Evolutionary conservation across 208 protist species (phyloP).

Genomic region (Trypanosoma scelopori): DNA sequence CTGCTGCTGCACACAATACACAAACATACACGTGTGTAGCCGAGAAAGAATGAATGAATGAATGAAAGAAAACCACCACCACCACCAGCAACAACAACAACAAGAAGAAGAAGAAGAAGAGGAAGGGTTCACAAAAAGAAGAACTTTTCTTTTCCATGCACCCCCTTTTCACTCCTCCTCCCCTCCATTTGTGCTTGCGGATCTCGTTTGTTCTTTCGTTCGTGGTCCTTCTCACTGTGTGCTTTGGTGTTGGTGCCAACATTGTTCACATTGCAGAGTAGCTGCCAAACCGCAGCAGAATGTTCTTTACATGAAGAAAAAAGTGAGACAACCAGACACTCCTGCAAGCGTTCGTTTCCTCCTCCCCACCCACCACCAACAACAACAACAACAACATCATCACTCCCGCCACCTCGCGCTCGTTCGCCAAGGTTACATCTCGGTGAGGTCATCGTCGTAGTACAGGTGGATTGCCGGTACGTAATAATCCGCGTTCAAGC

Average conservation of each 20-base stretch:
- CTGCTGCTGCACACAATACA: too few relatives aligned
- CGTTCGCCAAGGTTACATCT: conserved; percentile 39
- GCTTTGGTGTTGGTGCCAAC: background rate
- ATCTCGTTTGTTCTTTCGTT: too few relatives aligned
- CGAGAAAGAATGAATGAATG: too few relatives aligned
- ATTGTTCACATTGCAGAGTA: conserved; percentile 2
- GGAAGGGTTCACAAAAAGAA: too few relatives aligned
- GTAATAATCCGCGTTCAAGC: conserved; percentile 91
- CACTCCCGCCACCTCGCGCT: conserved; percentile 8
- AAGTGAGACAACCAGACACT: background rate
- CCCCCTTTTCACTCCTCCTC: background rate
- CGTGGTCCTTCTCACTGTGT: too few relatives aligned
- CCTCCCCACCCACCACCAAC: background rate
- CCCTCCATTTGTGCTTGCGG: too few relatives aligned
- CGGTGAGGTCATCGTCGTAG: conserved; percentile 94
- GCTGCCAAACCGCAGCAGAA: conserved; percentile 7
- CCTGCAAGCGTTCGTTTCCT: background rate
- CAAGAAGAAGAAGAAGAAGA: too few relatives aligned
- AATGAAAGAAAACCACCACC: too few relatives aligned
- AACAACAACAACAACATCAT: background rate
- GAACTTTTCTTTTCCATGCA: too few relatives aligned
- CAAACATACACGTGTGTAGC: too few relatives aligned
- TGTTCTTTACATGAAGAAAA: conserved; percentile 19
- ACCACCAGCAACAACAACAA: too few relatives aligned
- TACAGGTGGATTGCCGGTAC: conserved; percentile 92